phyloP scores from a whole-genome alignment of 495 filamentous ascomycete species.

The Hypoxylon trugodes region DNA sequence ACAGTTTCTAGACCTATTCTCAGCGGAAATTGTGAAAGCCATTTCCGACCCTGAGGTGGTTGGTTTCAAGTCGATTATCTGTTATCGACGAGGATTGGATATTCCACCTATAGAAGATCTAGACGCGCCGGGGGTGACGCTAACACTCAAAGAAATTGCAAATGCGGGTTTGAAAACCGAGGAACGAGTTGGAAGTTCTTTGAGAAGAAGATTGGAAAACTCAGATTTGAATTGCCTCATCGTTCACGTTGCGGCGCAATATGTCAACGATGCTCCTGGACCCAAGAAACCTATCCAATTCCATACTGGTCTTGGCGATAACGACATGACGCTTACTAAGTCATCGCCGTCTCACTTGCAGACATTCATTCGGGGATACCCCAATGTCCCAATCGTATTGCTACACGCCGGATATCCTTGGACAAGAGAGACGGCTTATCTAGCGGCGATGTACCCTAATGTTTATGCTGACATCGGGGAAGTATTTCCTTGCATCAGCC shows the following conservation, averaged over 20 bases:
- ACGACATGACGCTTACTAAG: conserved; percentile 73
- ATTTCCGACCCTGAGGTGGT: conserved; percentile 73
- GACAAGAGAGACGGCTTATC: conserved; percentile 81
- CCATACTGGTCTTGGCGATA: conserved; percentile 87
- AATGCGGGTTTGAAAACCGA: conserved; percentile 29
- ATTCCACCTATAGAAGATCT: conserved; percentile 45
- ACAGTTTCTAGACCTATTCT: conserved; percentile 57
- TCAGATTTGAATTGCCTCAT: conserved; percentile 71
- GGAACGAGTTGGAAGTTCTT: conserved; percentile 37
- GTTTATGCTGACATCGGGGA: conserved; percentile 88
- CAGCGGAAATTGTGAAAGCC: conserved; percentile 57
- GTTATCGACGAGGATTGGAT: conserved; percentile 81
- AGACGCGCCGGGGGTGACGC: conserved; percentile 34
- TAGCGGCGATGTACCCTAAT: conserved; percentile 81
- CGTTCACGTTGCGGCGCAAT: conserved; percentile 62
- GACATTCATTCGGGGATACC: conserved; percentile 72
- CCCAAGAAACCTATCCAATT: conserved; percentile 81
- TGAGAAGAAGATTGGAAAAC: conserved; percentile 62
- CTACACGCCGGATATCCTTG: conserved; percentile 88
- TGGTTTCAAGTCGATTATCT: conserved; percentile 86
- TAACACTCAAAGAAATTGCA: conserved; percentile 43
- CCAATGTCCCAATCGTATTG: conserved; percentile 76
- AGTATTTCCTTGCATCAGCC: conserved; percentile 84
- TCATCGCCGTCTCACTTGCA: conserved; percentile 84
- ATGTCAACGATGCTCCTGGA: conserved; percentile 53